Evolutionary conservation across 768 basidiomycete species (phyloP).

Genomic region (Termitomyces sp.): DNA sequence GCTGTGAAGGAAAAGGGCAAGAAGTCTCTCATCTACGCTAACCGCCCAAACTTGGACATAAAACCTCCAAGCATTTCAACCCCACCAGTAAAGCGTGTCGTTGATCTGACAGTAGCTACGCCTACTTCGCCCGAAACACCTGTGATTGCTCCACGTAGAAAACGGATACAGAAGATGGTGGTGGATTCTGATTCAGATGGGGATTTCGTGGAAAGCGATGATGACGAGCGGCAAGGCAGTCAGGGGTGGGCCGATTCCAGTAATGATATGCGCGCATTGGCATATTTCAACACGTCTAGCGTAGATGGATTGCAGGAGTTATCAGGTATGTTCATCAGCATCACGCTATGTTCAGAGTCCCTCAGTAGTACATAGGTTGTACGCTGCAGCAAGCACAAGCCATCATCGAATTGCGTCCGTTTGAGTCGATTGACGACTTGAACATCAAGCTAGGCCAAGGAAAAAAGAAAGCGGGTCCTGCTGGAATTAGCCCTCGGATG

Average conservation of each 20-base stretch:
- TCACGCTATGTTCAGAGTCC: not conserved
- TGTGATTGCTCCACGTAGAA: conserved; percentile 45
- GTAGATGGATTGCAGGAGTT: conserved; percentile 69
- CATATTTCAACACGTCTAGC: conserved; percentile 67
- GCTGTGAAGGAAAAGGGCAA: conserved; percentile 75
- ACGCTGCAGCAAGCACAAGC: conserved; percentile 75
- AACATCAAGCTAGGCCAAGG: conserved; percentile 75
- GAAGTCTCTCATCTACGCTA: conserved; percentile 81
- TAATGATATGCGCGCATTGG: conserved; percentile 52
- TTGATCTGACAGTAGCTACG: conserved; percentile 34
- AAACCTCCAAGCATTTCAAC: conserved; percentile 37
- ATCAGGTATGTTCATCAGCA: conserved; percentile 51
- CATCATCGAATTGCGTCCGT: conserved; percentile 81
- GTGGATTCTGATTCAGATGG: conserved; percentile 67
- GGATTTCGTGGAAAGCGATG: conserved; percentile 49
- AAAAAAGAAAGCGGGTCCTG: conserved; percentile 82
- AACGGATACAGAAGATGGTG: conserved; percentile 58
- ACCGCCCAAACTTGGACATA: conserved; percentile 51
- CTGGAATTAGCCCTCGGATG: conserved; percentile 83
- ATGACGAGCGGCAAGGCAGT: conserved; percentile 35
- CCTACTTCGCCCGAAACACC: conserved; percentile 32
- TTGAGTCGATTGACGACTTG: conserved; percentile 71
- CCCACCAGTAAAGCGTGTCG: conserved; percentile 38
- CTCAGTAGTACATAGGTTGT: conserved; percentile 53
- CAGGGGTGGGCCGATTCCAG: conserved; percentile 31